phyloP scores from a whole-genome alignment of 768 basidiomycete genomes.

The Boletus vermiculosoides region DNA sequence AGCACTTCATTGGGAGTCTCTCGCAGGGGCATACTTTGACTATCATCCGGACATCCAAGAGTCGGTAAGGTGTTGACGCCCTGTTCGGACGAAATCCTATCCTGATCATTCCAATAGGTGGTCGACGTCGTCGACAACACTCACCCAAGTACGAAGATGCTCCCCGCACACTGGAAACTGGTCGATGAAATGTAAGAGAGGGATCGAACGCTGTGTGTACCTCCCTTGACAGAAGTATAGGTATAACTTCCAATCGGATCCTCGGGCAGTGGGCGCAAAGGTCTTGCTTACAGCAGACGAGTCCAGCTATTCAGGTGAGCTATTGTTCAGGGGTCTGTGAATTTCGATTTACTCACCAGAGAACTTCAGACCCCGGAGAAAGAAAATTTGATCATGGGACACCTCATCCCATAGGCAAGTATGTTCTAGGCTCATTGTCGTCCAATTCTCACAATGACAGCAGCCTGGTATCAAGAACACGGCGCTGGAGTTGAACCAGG shows the following conservation, averaged over 20 bases:
- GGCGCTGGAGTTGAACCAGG: conserved; percentile 60
- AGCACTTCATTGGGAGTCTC: neutral
- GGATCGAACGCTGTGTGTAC: conserved; percentile 1
- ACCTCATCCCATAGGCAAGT: conserved; percentile 75
- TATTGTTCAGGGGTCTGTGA: neutral
- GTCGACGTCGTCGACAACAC: conserved; percentile 54
- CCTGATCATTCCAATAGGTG: conserved; percentile 38
- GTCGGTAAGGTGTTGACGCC: conserved; percentile 45
- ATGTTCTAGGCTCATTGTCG: neutral
- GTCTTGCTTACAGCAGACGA: conserved; percentile 68
- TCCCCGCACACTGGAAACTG: conserved; percentile 53
- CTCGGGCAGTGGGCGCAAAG: conserved; percentile 57
- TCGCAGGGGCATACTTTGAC: conserved; percentile 62
- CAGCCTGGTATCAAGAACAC: conserved; percentile 83
- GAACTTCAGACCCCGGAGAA: conserved; percentile 22
- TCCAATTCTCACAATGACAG: conserved; percentile 1
- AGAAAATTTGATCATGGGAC: conserved; percentile 61
- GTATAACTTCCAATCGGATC: conserved; percentile 75
- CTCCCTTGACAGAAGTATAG: conserved; percentile 31
- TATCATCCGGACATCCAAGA: conserved; percentile 66
- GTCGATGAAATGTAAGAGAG: conserved; percentile 57
- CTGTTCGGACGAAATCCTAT: neutral
- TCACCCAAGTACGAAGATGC: conserved; percentile 60
- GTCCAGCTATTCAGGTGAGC: conserved; percentile 55
- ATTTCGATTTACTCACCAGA: neutral